Percentiles rank a stretch among this genome's conserved stretches.
phyloP scores from a whole-genome alignment of 139 green algal genomes.

The Coelastrella sp. region DNA sequence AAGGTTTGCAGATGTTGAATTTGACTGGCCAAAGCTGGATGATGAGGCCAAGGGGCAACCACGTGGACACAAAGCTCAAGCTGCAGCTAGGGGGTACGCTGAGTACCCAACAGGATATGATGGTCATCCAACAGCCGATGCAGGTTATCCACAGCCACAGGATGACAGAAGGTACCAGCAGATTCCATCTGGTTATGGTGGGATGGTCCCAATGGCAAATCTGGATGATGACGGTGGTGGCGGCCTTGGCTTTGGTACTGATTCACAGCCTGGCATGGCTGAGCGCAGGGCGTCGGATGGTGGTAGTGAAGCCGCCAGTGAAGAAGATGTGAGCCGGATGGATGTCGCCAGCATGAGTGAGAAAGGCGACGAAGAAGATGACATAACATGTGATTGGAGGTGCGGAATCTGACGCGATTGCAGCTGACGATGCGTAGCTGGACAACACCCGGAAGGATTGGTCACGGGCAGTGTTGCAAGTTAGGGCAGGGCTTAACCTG shows the following conservation, averaged over 20 bases:
- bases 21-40: too few species aligned
- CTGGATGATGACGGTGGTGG: background rate
- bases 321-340: background rate
- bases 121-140: too few species aligned
- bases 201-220: background rate
- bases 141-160: too few species aligned
- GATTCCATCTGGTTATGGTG: background rate
- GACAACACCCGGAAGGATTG: background rate
- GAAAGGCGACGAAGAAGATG: background rate
- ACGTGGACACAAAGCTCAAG: too few species aligned
- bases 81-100: too few species aligned
- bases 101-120: too few species aligned
- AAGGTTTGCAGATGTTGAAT: too few species aligned
- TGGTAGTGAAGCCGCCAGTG: slow-evolving; percentile 7
- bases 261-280: background rate
- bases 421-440: background rate
- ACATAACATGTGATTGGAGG: slow-evolving; percentile 37
- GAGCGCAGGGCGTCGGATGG: background rate
- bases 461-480: background rate
- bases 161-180: background rate
- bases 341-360: slow-evolving; percentile 17
- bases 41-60: background rate
- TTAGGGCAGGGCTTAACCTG: too few species aligned
- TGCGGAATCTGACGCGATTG: background rate
- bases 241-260: background rate